A percentile compares a stretch with the other conserved stretches of the same genome.
Conservation (phyloP, 2,329 filamentous ascomycete genomes). For the Talaromyces atroroseus region DNA sequence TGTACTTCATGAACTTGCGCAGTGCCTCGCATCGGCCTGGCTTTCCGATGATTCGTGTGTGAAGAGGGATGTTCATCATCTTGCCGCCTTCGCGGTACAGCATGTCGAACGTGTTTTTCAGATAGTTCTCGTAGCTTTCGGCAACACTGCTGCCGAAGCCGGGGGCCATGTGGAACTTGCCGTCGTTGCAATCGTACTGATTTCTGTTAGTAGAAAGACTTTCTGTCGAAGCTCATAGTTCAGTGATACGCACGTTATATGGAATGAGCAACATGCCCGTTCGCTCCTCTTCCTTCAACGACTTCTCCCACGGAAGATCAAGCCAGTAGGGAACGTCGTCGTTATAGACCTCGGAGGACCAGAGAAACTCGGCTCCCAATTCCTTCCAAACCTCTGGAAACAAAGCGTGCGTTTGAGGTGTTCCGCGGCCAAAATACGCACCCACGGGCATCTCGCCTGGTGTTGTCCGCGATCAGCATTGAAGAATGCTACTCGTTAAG, state of each 20-base stretch:
- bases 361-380: constrained; percentile 48
- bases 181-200: constrained; percentile 52
- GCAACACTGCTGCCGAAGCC: constrained; percentile 38
- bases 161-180: constrained; percentile 41
- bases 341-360: constrained; percentile 48
- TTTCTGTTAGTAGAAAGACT: background rate
- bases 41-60: constrained; percentile 50
- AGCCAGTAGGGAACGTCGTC: constrained; percentile 55
- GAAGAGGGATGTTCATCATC: constrained; percentile 55
- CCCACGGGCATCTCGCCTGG: constrained; percentile 36
- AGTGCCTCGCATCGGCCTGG: constrained; percentile 49
- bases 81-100: constrained; percentile 50
- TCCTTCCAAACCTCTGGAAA: constrained; percentile 49
- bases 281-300: constrained; percentile 23
- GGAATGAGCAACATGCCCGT: constrained; percentile 52
- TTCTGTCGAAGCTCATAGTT: background rate
- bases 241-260: constrained; percentile 28
- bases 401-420: constrained; percentile 41
- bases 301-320: constrained; percentile 47
- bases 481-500: background rate
- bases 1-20: constrained; percentile 46
- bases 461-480: background rate
- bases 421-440: constrained; percentile 47
- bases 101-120: constrained; percentile 48
- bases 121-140: constrained; percentile 38